phyloP scores from a whole-genome alignment of 2,329 filamentous ascomycete species.

The Calonectria pauciramosa region DNA sequence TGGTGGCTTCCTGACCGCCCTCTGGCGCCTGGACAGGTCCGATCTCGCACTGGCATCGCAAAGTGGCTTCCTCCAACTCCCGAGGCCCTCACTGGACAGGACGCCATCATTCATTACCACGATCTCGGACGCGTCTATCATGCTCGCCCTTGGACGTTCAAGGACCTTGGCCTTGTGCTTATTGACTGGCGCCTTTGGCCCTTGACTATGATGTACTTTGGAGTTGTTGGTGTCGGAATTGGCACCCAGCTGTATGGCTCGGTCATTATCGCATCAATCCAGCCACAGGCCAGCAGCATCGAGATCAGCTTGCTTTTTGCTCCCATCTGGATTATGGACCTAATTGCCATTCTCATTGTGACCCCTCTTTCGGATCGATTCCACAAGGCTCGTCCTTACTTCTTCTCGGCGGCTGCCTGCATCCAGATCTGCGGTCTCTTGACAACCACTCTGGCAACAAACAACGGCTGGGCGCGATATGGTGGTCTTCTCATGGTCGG shows the following conservation, averaged over 20 bases:
- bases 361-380: slow-evolving; percentile 91
- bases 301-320: slow-evolving; percentile 87
- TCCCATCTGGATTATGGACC: slow-evolving; percentile 94
- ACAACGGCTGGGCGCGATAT: slow-evolving; percentile 85
- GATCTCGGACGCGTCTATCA: slow-evolving; percentile 88
- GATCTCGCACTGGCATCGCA: slow-evolving; percentile 64
- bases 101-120: slow-evolving; percentile 85
- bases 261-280: slow-evolving; percentile 86
- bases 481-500: slow-evolving; percentile 91
- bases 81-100: slow-evolving; percentile 81
- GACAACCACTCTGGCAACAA: slow-evolving; percentile 79
- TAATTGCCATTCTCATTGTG: slow-evolving; percentile 87
- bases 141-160: slow-evolving; percentile 77
- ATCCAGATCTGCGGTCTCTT: slow-evolving; percentile 88
- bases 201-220: slow-evolving; percentile 91
- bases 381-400: slow-evolving; percentile 81
- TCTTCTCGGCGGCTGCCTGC: slow-evolving; percentile 82
- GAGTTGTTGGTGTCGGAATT: slow-evolving; percentile 92
- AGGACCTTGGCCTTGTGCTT: slow-evolving; percentile 78
- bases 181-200: slow-evolving; percentile 93
- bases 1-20: slow-evolving; percentile 95
- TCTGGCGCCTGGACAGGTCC: slow-evolving; percentile 76
- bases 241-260: slow-evolving; percentile 90
- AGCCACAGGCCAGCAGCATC: slow-evolving; percentile 79
- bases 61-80: slow-evolving; percentile 77